phyloP scores from a whole-genome alignment of 2,329 filamentous ascomycete species.

The Pseudogymnoascus sp. region DNA sequence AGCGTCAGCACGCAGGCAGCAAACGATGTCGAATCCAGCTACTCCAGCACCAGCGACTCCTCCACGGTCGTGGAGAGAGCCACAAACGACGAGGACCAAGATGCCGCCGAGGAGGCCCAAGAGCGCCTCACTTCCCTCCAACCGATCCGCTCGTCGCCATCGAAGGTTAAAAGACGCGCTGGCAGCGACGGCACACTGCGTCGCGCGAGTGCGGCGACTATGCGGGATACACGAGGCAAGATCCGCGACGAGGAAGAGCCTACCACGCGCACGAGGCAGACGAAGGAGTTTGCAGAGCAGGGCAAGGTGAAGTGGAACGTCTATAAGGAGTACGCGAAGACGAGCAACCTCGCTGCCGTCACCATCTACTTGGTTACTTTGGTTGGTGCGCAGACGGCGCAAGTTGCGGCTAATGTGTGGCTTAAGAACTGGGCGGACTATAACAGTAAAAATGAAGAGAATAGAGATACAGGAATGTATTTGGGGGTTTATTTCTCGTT shows the following conservation, averaged over 20 bases:
- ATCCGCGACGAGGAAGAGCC: slow-evolving; percentile 74
- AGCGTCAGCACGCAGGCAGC: slow-evolving; percentile 52
- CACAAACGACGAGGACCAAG: slow-evolving; percentile 44
- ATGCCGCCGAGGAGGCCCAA: slow-evolving; percentile 68
- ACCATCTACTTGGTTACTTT: slow-evolving; percentile 69
- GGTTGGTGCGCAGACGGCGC: slow-evolving; percentile 70
- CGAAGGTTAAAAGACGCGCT: slow-evolving; percentile 46
- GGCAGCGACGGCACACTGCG: slow-evolving; percentile 75
- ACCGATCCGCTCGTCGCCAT: slow-evolving; percentile 51
- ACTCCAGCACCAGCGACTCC: slow-evolving; percentile 46
- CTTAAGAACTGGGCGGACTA: slow-evolving; percentile 84
- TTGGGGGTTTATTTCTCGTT: slow-evolving; percentile 94
- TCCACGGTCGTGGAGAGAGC: slow-evolving; percentile 47
- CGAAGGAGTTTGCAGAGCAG: slow-evolving; percentile 83
- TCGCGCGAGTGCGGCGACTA: slow-evolving; percentile 84
- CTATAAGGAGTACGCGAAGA: slow-evolving; percentile 89
- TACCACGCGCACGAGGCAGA: slow-evolving; percentile 66
- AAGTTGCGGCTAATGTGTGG: slow-evolving; percentile 83
- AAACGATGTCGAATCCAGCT: slow-evolving; percentile 35
- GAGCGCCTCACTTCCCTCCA: slow-evolving; percentile 69
- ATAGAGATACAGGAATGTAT: slow-evolving; percentile 76
- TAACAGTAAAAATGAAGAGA: slow-evolving; percentile 60
- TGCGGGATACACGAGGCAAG: slow-evolving; percentile 78
- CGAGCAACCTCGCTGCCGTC: slow-evolving; percentile 83
- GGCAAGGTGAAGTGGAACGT: slow-evolving; percentile 98